phyloP scores from a whole-genome alignment of 345 rosid genomes.

The Eucalyptus shirleyi region DNA sequence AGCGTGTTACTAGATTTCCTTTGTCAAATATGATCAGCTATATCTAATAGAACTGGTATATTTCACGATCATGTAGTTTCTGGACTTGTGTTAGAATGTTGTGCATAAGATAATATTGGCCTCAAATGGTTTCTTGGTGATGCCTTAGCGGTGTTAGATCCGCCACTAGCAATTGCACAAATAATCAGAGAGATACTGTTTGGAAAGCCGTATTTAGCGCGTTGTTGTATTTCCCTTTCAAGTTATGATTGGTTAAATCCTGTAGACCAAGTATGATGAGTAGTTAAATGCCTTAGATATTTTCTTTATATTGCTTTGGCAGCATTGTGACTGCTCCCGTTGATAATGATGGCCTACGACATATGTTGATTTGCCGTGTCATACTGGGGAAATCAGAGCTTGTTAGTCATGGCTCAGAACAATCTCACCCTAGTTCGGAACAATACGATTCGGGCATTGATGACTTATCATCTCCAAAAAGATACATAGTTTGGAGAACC shows the following conservation, averaged over 20 bases:
- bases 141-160: neutral
- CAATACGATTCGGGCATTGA: conserved; percentile 4
- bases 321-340: conserved; percentile 1
- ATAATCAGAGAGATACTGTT: neutral
- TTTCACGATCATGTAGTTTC: neutral
- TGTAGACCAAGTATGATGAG: neutral
- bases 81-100: neutral
- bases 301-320: neutral
- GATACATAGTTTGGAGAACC: conserved; percentile 4
- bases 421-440: neutral
- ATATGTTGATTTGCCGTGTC: conserved; percentile 42
- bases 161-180: neutral
- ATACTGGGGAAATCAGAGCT: conserved; percentile 59
- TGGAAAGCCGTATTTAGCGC: neutral
- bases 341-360: conserved; percentile 47
- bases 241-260: neutral
- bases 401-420: conserved; percentile 46
- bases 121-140: neutral
- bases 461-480: neutral
- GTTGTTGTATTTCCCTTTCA: neutral
- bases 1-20: neutral
- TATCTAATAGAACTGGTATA: neutral
- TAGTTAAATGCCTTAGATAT: neutral
- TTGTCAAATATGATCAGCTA: neutral
- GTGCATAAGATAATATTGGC: neutral